Evolutionary conservation across 2,329 filamentous ascomycete genomes (phyloP).

Genomic region (Aureobasidium subglaciale): DNA sequence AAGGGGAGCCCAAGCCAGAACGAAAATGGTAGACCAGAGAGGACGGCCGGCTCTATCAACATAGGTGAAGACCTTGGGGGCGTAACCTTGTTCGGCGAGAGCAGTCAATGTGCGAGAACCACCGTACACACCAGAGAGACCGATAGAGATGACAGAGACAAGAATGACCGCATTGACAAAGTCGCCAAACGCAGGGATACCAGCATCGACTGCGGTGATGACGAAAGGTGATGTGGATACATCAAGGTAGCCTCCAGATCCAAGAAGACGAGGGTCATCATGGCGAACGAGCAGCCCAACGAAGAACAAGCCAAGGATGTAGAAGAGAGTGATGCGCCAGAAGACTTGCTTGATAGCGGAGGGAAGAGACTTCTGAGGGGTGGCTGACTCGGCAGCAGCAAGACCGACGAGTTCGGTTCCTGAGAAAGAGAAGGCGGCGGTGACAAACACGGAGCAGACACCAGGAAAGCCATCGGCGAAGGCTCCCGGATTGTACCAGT

Average conservation of each 20-base stretch:
- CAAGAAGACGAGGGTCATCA: constrained; percentile 56
- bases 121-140: constrained; percentile 86
- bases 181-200: constrained; percentile 59
- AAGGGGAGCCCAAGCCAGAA: constrained; percentile 47
- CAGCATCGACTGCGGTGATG: constrained; percentile 76
- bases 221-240: constrained; percentile 82
- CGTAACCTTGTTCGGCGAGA: constrained; percentile 68
- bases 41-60: constrained; percentile 57
- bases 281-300: constrained; percentile 79
- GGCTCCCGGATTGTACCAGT: constrained; percentile 73
- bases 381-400: constrained; percentile 70
- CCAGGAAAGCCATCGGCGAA: constrained; percentile 79
- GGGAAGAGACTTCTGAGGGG: constrained; percentile 72
- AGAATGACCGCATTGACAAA: constrained; percentile 95
- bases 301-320: constrained; percentile 72
- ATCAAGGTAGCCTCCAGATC: constrained; percentile 49
- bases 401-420: constrained; percentile 71
- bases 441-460: constrained; percentile 69
- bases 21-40: constrained; percentile 42
- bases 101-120: constrained; percentile 85
- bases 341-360: constrained; percentile 90
- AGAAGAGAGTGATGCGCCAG: constrained; percentile 77
- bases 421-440: constrained; percentile 67
- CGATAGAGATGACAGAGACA: constrained; percentile 81
- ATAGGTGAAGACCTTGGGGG: constrained; percentile 51